Conservation (phyloP, 495 filamentous ascomycete species). For the Apodospora peruviana region DNA sequence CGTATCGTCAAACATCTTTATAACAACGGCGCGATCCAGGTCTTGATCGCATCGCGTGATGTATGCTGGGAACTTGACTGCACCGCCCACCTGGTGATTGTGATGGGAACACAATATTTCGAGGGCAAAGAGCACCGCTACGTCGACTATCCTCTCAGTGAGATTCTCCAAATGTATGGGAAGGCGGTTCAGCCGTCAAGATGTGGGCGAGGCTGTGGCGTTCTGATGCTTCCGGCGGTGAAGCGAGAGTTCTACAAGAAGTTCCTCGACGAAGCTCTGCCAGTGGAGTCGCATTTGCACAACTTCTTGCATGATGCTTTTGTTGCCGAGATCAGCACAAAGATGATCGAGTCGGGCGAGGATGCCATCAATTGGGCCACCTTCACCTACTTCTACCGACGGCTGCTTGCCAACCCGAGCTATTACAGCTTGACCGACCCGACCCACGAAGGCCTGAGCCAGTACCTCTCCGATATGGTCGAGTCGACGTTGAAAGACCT, state of each 20-base stretch:
- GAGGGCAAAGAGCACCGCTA: conserved; percentile 97
- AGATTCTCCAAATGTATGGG: conserved; percentile 99
- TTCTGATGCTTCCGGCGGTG: conserved; percentile 89
- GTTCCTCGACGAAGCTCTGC: conserved; percentile 93
- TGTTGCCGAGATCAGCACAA: conserved; percentile 91
- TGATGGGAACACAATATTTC: conserved; percentile 99
- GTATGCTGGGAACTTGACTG: conserved; percentile 93
- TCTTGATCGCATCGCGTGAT: conserved; percentile 88
- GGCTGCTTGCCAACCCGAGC: conserved; percentile 92
- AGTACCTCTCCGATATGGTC: conserved; percentile 91
- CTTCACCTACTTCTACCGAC: conserved; percentile 97
- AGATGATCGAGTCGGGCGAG: conserved; percentile 88
- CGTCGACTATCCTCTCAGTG: conserved; percentile 91
- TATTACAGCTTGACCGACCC: conserved; percentile 90
- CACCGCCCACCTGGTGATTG: conserved; percentile 82
- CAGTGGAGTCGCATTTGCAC: conserved; percentile 91
- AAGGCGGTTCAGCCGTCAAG: conserved; percentile 71
- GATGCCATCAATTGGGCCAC: conserved; percentile 98
- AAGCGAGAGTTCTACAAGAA: conserved; percentile 98
- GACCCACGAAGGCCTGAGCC: conserved; percentile 87
- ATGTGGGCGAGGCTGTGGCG: conserved; percentile 79
- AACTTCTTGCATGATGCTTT: conserved; percentile 91
- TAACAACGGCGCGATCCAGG: conserved; percentile 85
- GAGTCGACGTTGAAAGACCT: conserved; percentile 90
- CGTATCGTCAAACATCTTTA: conserved; percentile 89